A percentile compares a stretch with the other conserved stretches of the same genome.
Evolutionary conservation across 768 basidiomycete species (phyloP).

Genomic region (Lactarius pseudohatsudake): DNA sequence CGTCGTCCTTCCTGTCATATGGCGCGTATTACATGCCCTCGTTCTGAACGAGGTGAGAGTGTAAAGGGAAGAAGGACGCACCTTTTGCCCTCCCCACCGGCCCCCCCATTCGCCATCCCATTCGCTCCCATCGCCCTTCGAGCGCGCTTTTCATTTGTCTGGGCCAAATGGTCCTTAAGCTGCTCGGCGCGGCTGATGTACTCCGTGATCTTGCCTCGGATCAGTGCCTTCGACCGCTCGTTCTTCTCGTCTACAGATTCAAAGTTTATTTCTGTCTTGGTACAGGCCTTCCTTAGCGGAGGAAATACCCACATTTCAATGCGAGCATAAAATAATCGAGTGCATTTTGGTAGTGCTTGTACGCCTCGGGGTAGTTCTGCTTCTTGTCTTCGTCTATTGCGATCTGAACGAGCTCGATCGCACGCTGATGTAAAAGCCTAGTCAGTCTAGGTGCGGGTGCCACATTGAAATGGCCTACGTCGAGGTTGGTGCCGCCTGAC

Average conservation of each 20-base stretch:
- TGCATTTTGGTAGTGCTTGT: slow-evolving; percentile 92
- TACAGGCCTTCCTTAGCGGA: neutral
- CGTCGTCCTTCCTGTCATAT: slow-evolving; percentile 42
- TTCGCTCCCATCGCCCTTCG: slow-evolving; percentile 51
- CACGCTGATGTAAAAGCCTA: slow-evolving; percentile 46
- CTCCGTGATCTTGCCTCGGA: slow-evolving; percentile 84
- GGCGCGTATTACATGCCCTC: slow-evolving; percentile 11
- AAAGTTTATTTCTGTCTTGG: neutral
- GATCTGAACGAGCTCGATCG: slow-evolving; percentile 88
- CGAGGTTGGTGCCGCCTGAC: slow-evolving; percentile 24
- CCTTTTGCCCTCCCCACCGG: slow-evolving; percentile 40
- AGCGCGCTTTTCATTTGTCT: slow-evolving; percentile 62
- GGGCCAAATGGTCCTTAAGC: slow-evolving; percentile 78
- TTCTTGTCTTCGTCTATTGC: slow-evolving; percentile 93
- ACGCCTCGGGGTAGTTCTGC: slow-evolving; percentile 91
- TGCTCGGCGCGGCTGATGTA: slow-evolving; percentile 91
- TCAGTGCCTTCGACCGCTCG: slow-evolving; percentile 83
- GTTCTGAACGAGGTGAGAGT: slow-evolving; percentile 3
- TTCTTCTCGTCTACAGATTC: slow-evolving; percentile 79
- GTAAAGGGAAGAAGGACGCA: slow-evolving; percentile 32
- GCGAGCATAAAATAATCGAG: slow-evolving; percentile 99
- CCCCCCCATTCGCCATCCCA: slow-evolving; percentile 43
- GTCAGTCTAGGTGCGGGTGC: neutral
- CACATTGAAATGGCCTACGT: slow-evolving; percentile 12
- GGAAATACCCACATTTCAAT: slow-evolving; percentile 67